Base-by-base conservation (phyloP, 345 rosid species). In the Carallia pectinifolia region DNA sequence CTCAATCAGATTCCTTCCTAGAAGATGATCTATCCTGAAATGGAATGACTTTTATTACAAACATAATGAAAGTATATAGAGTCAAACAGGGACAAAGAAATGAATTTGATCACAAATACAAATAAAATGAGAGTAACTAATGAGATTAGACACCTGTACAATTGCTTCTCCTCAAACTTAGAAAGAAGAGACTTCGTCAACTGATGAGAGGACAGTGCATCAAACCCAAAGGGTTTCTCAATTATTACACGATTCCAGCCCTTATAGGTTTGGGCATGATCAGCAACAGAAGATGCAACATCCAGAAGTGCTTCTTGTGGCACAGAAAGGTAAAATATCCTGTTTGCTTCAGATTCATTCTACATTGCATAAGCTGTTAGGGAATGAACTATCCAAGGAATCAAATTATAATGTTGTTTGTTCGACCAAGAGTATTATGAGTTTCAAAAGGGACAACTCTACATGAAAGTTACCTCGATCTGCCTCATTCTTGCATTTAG, bases 221-320 rank as follows among this genome's bases (percentile, higher is more conserved):
- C 81, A 67, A 89, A 87, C 19, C 92, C 95, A 73, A 91, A 91
- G 68, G 95, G 95, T 78, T 87, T 91, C 81, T 89, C 97, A 65
- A 87, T 72, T 74, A 89, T 86, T 71, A 91, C 69, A 23, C 91
- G 88, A 75, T 88, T 89, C 91, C 97, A 89, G 48, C 91, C 92
- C 73, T 74, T 82, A 61, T 62, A 66, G 44, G 92, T 87, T 73
- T 87, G 91, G 53, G 92, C 89, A 44, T 76, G 72, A 48, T 79
- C 82, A 16, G 84, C 88, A 59, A 89, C 81, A 63, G 81, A 68
- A 65, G 79, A 80, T 58, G 90, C 87, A 65, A 89, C 97, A 70
- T 91, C 97, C 66, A 79, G 62, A 40, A 91, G 89, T 27, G 91
- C 92, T 86, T 91, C 90, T 76, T 91, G 97, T 53, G 97, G 92